phyloP scores from a whole-genome alignment of 139 green algal species.

The Marvania coccoides region DNA sequence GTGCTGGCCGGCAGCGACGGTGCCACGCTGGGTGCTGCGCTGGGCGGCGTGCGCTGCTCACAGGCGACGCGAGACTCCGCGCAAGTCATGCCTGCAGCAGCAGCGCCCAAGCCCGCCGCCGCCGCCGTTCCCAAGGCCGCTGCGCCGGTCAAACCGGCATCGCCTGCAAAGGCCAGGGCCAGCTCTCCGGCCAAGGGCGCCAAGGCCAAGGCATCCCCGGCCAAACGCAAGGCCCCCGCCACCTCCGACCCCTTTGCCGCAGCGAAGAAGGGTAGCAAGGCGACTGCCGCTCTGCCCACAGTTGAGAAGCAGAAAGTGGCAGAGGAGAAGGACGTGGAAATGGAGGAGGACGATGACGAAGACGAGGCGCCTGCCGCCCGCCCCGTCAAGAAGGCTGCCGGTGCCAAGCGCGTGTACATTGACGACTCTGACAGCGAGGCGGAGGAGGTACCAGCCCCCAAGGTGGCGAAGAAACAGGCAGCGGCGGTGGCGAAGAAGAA shows the following conservation, averaged over 20 bases:
- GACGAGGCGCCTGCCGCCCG: background rate
- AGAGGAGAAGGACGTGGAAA: background rate
- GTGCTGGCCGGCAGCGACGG: background rate
- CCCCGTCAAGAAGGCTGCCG: background rate
- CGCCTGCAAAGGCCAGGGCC: background rate
- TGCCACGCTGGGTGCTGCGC: background rate
- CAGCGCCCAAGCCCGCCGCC: background rate
- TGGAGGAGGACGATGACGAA: background rate
- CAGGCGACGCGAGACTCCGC: constrained; percentile 1
- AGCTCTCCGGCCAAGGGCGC: too few relatives aligned
- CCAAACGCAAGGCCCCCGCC: background rate
- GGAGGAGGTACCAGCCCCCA: background rate
- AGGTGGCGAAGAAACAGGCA: background rate
- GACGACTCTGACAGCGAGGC: background rate
- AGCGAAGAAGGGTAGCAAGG: background rate
- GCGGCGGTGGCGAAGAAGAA: background rate
- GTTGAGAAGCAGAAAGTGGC: background rate
- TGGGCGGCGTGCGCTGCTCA: constrained; percentile 13
- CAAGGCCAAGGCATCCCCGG: background rate
- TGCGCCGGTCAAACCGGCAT: background rate
- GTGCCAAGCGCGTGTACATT: background rate
- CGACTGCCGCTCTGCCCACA: background rate
- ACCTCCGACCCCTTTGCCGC: background rate
- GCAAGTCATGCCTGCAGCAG: background rate
- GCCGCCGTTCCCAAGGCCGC: background rate